Evolutionary conservation across 192 early-diverging fungal genomes (phyloP).

Genomic region (Rhizoclosmatium globosum): DNA sequence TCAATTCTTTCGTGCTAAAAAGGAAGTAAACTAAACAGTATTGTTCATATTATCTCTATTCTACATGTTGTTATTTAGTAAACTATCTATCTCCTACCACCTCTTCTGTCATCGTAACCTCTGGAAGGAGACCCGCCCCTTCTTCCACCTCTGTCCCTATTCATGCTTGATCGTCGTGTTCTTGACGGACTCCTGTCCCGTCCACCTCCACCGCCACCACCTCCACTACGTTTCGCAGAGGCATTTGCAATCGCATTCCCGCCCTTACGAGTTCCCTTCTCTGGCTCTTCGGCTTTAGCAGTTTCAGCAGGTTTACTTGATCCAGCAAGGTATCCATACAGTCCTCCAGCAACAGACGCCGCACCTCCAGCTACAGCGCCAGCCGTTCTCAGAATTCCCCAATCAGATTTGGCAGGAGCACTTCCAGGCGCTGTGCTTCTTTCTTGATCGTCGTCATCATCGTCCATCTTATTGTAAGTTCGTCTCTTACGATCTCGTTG

Average conservation of each 20-base stretch:
- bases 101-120: not conserved
- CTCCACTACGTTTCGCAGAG: not conserved
- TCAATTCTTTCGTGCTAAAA: constrained; percentile 13
- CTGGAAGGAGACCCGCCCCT: not conserved
- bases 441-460: not conserved
- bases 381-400: constrained; percentile 31
- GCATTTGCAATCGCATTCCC: constrained; percentile 23
- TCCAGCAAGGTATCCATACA: constrained; percentile 34
- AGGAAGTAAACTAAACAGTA: not conserved
- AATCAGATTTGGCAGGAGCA: constrained; percentile 24
- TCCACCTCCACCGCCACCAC: constrained; percentile 4
- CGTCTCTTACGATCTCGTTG: not conserved
- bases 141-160: not conserved
- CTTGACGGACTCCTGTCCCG: not conserved
- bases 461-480: not conserved
- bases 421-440: not conserved
- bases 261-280: not conserved
- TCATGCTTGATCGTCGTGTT: not conserved
- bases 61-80: not conserved
- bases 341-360: constrained; percentile 22
- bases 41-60: no score
- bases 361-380: constrained; percentile 28
- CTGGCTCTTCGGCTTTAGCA: not conserved
- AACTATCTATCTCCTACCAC: not conserved
- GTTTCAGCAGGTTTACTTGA: not conserved